Evolutionary conservation across 1,139 yeast genomes (phyloP), one percentile per base, ranked within the genome.

Genomic region (Scheffersomyces quercinus): DNA sequence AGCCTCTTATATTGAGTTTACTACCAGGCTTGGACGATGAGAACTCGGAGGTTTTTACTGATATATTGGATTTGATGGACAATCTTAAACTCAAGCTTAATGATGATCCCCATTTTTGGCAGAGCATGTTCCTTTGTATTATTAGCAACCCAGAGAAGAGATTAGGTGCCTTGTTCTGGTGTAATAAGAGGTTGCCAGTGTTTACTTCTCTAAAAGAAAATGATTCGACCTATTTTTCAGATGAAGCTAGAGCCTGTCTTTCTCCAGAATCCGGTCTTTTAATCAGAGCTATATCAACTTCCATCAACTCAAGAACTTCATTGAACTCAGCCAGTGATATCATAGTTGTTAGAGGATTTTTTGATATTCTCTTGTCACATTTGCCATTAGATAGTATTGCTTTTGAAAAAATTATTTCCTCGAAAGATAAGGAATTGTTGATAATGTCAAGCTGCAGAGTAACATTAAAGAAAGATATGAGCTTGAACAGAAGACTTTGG

Each of bases 1-100:
- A 81, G 48, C 91, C 97, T 0, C 60, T 93, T 15, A 64, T 93
- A 6, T 71, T 90, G 39, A 80, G 95, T 50, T 70, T 91, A 34
- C 65, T 93, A 10, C 90, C 97, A 0, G 97, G 97, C 0, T 75
- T 95, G 39, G 99, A 93, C 53, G 98, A 93, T 54, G 97, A 90
- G 52, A 81, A 89, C 37, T 83, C 93, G 15, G 99, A 93, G 57
- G 82, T 85, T 29, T 91, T 86, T 58, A 73, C 71, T 12, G 79
- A 83, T 3, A 78, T 83, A 1, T 53, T 89, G 44, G 68, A 68
- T 1, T 60, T 91, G 35, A 68, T 93, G 42, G 91, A 84, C 41
- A 62, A 68, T 2, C 73, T 90, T 54, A 81, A 82, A 52, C 53
- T 50, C n/a, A 79, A 80, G 39, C 61, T 89, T 29, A 69, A 71